Percentiles rank a stretch among this genome's conserved stretches.
Evolutionary conservation across 495 filamentous ascomycete species (phyloP).

Genomic region (Tuber melanosporum): DNA sequence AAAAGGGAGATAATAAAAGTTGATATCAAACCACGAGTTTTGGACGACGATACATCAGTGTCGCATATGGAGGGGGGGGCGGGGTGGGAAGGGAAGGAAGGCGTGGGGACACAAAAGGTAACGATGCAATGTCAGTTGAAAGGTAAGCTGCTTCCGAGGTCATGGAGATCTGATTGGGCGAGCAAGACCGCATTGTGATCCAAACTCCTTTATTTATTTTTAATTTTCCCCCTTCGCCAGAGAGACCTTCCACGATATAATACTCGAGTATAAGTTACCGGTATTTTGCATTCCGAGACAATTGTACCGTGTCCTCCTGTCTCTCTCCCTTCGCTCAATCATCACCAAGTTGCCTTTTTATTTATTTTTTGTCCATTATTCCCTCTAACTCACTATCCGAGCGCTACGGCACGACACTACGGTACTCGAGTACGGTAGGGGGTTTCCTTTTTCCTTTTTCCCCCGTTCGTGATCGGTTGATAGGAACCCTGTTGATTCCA

Average conservation of each 20-base stretch:
- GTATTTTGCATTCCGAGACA: neutral
- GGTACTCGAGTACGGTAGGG: neutral
- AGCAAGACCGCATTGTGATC: conserved; percentile 29
- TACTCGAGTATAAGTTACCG: neutral
- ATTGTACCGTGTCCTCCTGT: neutral
- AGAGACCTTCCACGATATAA: neutral
- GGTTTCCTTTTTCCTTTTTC: neutral
- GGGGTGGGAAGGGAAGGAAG: neutral
- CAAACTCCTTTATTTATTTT: conserved; percentile 9
- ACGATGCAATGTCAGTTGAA: neutral
- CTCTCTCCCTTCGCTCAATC: neutral
- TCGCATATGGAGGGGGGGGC: neutral
- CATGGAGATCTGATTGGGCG: conserved; percentile 21
- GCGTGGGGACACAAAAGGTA: conserved; percentile 13
- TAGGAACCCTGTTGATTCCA: conserved; percentile 16
- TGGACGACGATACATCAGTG: neutral
- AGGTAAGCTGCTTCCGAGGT: conserved; percentile 12
- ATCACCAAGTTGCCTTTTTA: neutral
- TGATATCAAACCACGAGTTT: neutral
- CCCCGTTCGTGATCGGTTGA: conserved; percentile 17
- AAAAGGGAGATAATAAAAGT: neutral
- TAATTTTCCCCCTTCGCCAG: neutral
- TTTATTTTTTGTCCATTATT: neutral
- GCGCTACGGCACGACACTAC: conserved; percentile 13
- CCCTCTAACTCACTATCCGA: conserved; percentile 5